Percentiles rank a stretch among this genome's conserved stretches.
These are phyloP conservation scores for Colletotrichum sp. DNA, from an alignment of 2,329 filamentous ascomycete genomes.

Conservation along the genomic window DNA sequence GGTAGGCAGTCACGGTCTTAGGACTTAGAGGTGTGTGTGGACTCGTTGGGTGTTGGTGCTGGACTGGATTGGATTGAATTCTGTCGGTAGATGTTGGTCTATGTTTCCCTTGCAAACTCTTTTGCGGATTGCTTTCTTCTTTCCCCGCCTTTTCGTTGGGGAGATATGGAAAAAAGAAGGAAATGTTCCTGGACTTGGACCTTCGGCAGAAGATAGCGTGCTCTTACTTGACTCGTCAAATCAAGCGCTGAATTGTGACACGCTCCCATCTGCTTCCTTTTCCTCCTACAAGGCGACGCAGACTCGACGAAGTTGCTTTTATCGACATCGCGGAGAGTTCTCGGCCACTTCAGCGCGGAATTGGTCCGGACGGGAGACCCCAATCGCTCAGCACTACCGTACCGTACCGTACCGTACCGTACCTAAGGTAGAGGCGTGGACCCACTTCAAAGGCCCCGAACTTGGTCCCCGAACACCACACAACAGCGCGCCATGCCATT, in stretches of 20 bases:
- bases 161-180: background rate
- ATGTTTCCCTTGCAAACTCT: slow-evolving; percentile 5
- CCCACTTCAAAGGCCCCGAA: background rate
- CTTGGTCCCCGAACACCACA: background rate
- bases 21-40: background rate
- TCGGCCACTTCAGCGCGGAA: slow-evolving; percentile 6
- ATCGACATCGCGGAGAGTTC: slow-evolving; percentile 3
- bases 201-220: background rate
- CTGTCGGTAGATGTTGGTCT: background rate
- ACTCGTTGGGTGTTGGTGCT: background rate
- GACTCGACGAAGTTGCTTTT: background rate
- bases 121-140: slow-evolving; percentile 21
- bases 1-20: background rate
- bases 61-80: background rate
- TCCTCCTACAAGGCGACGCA: background rate
- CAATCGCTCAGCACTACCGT: background rate
- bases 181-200: background rate
- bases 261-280: background rate
- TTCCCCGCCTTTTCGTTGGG: slow-evolving; percentile 12
- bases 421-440: background rate
- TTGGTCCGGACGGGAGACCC: background rate
- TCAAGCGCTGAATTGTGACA: background rate
- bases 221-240: background rate
- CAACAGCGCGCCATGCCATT: background rate
- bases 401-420: background rate